phyloP scores from a whole-genome alignment of 192 early-diverging fungal species.

The Coemansia sp. region DNA sequence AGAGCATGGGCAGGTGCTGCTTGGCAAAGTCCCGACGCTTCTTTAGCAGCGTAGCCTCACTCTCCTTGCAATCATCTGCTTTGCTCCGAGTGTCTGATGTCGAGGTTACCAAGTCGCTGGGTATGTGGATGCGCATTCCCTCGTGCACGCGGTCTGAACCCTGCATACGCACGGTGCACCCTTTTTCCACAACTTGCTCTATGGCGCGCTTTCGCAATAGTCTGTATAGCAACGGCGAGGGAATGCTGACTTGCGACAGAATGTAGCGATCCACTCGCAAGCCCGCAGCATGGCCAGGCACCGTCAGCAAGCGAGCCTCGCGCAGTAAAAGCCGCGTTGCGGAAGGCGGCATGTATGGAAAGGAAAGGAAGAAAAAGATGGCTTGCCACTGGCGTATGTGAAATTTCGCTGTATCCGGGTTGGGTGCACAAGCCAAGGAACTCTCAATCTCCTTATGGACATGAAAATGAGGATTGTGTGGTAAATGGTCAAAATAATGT shows the following conservation, averaged over 20 bases:
- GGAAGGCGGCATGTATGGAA: neutral
- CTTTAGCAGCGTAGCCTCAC: neutral
- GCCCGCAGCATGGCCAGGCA: constrained; percentile 12
- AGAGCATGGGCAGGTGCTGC: constrained; percentile 17
- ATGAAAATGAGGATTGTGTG: too few relatives aligned
- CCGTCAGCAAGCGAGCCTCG: constrained; percentile 11
- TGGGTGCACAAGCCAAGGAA: too few relatives aligned
- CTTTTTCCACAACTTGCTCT: neutral
- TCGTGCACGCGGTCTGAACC: constrained; percentile 25
- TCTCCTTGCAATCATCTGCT: neutral
- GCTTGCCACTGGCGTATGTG: too few relatives aligned
- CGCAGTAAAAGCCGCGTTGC: neutral
- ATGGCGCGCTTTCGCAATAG: constrained; percentile 32
- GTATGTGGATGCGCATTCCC: constrained; percentile 32
- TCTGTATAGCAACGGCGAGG: constrained; percentile 22
- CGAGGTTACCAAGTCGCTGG: constrained; percentile 11
- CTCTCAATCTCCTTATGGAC: too few relatives aligned
- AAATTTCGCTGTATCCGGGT: too few relatives aligned
- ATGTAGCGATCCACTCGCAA: constrained; percentile 30
- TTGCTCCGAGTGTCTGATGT: neutral
- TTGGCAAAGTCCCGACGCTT: constrained; percentile 1
- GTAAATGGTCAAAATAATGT: too few relatives aligned
- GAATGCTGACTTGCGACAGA: neutral
- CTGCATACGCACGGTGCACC: constrained; percentile 1
- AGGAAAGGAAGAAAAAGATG: too few relatives aligned